Conservation (phyloP, 208 protist species). For the Hexamita inflata region DNA sequence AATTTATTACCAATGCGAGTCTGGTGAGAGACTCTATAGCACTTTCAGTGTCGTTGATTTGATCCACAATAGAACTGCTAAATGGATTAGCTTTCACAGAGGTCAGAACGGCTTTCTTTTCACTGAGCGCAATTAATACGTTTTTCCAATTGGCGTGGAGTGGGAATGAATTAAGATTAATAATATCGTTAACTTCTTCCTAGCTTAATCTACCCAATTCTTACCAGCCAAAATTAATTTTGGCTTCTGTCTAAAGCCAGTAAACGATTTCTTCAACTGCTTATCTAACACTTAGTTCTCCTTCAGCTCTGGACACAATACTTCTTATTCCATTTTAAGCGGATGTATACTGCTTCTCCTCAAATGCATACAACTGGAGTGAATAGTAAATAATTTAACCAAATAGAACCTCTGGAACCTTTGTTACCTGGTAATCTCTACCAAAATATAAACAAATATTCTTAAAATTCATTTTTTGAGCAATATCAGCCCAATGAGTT, state of each 20-base stretch:
- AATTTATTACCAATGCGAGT: background rate
- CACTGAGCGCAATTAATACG: background rate
- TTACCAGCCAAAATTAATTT: background rate
- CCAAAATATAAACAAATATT: too few relatives aligned
- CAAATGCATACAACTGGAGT: too few relatives aligned
- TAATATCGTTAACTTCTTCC: background rate
- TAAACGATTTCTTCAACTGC: constrained; percentile 3
- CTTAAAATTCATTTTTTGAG: too few relatives aligned
- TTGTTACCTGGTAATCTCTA: too few relatives aligned
- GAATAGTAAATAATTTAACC: too few relatives aligned
- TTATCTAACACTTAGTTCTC: background rate
- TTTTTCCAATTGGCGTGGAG: background rate
- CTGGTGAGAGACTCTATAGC: background rate
- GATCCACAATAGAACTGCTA: background rate
- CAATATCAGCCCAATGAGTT: too few relatives aligned
- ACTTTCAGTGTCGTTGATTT: background rate
- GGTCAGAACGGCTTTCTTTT: constrained; percentile 6
- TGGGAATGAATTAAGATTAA: background rate
- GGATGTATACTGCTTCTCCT: too few relatives aligned
- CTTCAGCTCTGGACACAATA: too few relatives aligned
- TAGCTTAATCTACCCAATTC: background rate
- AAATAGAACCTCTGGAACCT: too few relatives aligned
- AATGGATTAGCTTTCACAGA: constrained; percentile 11
- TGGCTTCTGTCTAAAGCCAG: constrained; percentile 2
- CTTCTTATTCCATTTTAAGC: too few relatives aligned